These are phyloP conservation scores for Sarocladium strictum DNA, from an alignment of 2,329 filamentous ascomycete genomes.

Conservation along the genomic window DNA sequence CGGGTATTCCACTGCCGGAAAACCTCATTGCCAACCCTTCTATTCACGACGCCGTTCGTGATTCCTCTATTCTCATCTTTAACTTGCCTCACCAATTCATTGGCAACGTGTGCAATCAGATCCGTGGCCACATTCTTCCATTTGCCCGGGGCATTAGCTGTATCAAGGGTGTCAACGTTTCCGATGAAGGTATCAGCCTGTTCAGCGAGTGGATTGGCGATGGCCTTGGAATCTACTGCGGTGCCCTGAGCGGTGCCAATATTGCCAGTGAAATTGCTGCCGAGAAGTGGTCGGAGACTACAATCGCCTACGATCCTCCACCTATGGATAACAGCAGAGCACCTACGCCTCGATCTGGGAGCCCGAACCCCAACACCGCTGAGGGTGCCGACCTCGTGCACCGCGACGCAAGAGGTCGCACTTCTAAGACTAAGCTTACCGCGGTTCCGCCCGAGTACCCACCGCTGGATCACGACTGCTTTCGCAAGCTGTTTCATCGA, in stretches of 20 bases:
- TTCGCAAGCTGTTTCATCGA: slow-evolving; percentile 85
- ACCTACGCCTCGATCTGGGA: slow-evolving; percentile 45
- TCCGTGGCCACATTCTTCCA: slow-evolving; percentile 83
- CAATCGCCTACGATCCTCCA: slow-evolving; percentile 91
- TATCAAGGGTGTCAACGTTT: slow-evolving; percentile 96
- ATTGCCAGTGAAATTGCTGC: slow-evolving; percentile 91
- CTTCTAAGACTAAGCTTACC: slow-evolving; percentile 64
- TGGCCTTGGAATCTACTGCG: slow-evolving; percentile 90
- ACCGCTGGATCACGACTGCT: slow-evolving; percentile 75
- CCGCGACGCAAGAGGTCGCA: slow-evolving; percentile 61
- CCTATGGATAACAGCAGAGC: slow-evolving; percentile 72
- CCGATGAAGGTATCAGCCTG: slow-evolving; percentile 75
- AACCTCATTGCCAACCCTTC: slow-evolving; percentile 85
- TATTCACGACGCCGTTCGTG: slow-evolving; percentile 70
- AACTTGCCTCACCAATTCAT: slow-evolving; percentile 98
- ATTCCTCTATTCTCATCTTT: slow-evolving; percentile 87
- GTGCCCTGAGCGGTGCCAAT: slow-evolving; percentile 91
- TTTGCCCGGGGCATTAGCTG: slow-evolving; percentile 93
- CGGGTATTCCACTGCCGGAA: slow-evolving; percentile 72
- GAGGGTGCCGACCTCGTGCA: slow-evolving; percentile 54
- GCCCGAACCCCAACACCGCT: slow-evolving; percentile 43
- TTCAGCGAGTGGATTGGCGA: slow-evolving; percentile 95
- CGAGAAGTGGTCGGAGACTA: slow-evolving; percentile 97
- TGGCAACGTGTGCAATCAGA: slow-evolving; percentile 72
- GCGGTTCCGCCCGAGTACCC: slow-evolving; percentile 78